Conservation (phyloP, 306 rosid species). For the Cicer yamashitae region DNA sequence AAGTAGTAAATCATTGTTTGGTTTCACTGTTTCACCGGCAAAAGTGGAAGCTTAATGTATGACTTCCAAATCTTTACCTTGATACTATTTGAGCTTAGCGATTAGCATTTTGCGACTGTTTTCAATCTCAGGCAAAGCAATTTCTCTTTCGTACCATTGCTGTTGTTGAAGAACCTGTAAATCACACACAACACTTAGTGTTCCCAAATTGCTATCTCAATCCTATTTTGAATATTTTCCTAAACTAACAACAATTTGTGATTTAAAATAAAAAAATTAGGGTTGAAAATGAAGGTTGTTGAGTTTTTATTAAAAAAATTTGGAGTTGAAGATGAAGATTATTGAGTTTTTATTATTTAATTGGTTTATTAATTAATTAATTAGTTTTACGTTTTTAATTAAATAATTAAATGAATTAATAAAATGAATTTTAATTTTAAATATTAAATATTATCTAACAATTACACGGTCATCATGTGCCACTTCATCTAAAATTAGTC, state of each 20-base stretch:
- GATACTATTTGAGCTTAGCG: constrained; percentile 74
- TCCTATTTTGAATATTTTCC: constrained; percentile 23
- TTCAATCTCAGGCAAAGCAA: constrained; percentile 86
- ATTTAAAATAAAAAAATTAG: too few species aligned
- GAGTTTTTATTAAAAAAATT: too few species aligned
- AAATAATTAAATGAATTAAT: too few species aligned
- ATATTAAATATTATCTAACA: too few species aligned
- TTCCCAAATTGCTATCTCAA: constrained; percentile 6
- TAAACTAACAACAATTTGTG: background rate
- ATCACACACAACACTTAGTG: constrained; percentile 40
- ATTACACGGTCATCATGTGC: too few species aligned
- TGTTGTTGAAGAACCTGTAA: constrained; percentile 78
- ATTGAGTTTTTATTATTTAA: too few species aligned
- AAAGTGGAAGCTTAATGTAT: constrained; percentile 87
- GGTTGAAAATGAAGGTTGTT: too few species aligned
- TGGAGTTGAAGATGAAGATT: too few species aligned
- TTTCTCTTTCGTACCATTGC: constrained; percentile 78
- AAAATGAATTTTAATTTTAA: too few species aligned
- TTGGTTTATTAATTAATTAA: too few species aligned
- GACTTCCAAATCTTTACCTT: constrained; percentile 81
- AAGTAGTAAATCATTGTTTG: constrained; percentile 75
- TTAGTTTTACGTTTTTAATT: too few species aligned
- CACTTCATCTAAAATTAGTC: too few species aligned
- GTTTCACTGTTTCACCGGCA: constrained; percentile 87
- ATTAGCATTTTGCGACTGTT: constrained; percentile 82